phyloP scores from a whole-genome alignment of 768 basidiomycete species.

The Sporobolomyces phaffii region DNA sequence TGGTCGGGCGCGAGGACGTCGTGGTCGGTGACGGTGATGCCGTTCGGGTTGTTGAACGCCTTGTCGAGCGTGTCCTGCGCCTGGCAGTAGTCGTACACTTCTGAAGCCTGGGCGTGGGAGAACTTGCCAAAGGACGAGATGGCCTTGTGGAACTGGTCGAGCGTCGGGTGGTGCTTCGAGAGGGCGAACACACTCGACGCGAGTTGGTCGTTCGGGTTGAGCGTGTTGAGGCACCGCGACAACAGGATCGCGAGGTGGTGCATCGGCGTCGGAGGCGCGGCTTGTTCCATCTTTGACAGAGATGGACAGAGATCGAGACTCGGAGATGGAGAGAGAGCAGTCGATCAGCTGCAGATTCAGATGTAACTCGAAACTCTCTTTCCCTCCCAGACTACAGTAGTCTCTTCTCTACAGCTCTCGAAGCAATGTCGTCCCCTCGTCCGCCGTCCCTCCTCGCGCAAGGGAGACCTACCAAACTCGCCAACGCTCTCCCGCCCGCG shows the following conservation, averaged over 20 bases:
- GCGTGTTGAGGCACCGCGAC: slow-evolving; percentile 67
- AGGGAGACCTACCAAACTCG: not conserved
- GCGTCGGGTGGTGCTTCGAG: slow-evolving; percentile 13
- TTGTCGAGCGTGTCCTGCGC: slow-evolving; percentile 16
- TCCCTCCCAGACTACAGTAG: no score
- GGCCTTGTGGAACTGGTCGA: slow-evolving; percentile 50
- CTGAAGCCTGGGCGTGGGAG: slow-evolving; percentile 65
- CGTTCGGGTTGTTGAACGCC: slow-evolving; percentile 26
- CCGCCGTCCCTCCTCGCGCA: slow-evolving; percentile 14
- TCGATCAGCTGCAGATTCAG: no score
- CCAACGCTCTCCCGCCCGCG: no score
- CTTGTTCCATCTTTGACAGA: not conserved
- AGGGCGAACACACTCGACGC: slow-evolving; percentile 73
- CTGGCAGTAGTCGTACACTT: slow-evolving; percentile 52
- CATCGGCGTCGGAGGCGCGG: slow-evolving; percentile 26
- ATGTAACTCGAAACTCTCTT: no score
- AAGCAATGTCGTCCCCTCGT: slow-evolving; percentile 10
- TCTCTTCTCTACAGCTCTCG: no score
- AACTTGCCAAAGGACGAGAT: slow-evolving; percentile 81
- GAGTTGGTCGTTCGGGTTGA: slow-evolving; percentile 77
- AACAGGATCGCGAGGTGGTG: slow-evolving; percentile 71
- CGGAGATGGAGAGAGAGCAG: no score
- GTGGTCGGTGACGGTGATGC: slow-evolving; percentile 31
- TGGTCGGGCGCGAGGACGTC: slow-evolving; percentile 39
- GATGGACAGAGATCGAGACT: not conserved